A percentile compares a stretch with the other conserved stretches of the same genome.
Conservation (phyloP, 2,329 filamentous ascomycete genomes). For the Emmonsia crescens region DNA sequence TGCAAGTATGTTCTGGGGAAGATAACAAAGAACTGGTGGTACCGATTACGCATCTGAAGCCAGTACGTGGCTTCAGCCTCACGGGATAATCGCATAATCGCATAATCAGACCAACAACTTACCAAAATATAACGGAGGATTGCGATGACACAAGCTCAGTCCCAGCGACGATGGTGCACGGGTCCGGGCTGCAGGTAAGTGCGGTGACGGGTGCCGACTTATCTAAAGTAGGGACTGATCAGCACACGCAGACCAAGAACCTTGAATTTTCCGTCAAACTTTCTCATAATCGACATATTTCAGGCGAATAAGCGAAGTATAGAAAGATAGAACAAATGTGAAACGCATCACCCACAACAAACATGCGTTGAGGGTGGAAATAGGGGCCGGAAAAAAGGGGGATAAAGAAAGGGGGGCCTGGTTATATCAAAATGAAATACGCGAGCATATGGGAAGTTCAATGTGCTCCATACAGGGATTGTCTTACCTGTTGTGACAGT, state of each 20-base stretch:
- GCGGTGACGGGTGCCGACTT: slow-evolving; percentile 43
- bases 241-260: slow-evolving; percentile 1
- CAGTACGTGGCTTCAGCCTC: not conserved
- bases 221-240: slow-evolving; percentile 23
- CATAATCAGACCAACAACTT: slow-evolving; percentile 21
- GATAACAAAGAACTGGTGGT: not conserved
- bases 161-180: slow-evolving; percentile 43
- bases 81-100: not conserved
- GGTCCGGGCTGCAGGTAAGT: slow-evolving; percentile 37
- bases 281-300: not conserved
- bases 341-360: not conserved
- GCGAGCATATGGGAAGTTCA: not conserved
- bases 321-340: not conserved
- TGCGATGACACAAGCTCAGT: slow-evolving; percentile 41
- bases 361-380: not conserved
- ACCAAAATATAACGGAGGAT: slow-evolving; percentile 35
- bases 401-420: not conserved
- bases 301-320: no score
- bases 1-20: not conserved
- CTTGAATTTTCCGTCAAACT: slow-evolving; percentile 4
- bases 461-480: not conserved
- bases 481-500: slow-evolving; percentile 26
- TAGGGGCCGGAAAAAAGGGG: not conserved
- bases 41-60: not conserved
- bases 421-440: not conserved